Conservation (phyloP, 371 early-diverging fungal genomes). For the Mucor lusitanicus region DNA sequence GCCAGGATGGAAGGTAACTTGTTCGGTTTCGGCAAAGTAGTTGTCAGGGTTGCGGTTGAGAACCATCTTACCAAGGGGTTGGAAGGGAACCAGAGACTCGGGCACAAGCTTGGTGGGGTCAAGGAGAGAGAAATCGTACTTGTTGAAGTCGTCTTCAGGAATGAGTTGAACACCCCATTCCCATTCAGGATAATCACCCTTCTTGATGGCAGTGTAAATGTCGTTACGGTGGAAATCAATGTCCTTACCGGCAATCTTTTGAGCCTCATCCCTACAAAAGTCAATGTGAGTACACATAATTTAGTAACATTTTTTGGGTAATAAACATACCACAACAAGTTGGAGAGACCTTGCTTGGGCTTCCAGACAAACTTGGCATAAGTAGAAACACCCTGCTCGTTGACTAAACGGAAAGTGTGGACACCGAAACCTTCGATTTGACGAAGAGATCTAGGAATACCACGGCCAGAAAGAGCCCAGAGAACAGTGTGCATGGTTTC, state of each 20-base stretch:
- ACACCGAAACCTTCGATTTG: slow-evolving; percentile 52
- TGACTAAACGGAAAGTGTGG: slow-evolving; percentile 53
- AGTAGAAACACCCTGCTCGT: slow-evolving; percentile 35
- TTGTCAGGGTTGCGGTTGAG: slow-evolving; percentile 57
- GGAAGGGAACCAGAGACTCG: slow-evolving; percentile 49
- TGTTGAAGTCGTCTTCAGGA: slow-evolving; percentile 37
- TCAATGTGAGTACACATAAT: neutral
- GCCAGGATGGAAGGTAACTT: slow-evolving; percentile 45
- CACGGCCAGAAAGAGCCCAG: slow-evolving; percentile 52
- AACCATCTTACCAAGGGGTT: slow-evolving; percentile 48
- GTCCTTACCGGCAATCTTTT: slow-evolving; percentile 54
- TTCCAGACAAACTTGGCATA: slow-evolving; percentile 62
- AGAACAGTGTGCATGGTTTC: slow-evolving; percentile 49
- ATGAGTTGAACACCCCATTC: slow-evolving; percentile 56
- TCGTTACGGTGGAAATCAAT: slow-evolving; percentile 57
- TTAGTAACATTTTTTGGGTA: neutral
- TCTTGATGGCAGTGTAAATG: slow-evolving; percentile 46
- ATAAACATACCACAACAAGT: slow-evolving; percentile 33
- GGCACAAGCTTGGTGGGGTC: slow-evolving; percentile 63
- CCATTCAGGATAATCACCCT: slow-evolving; percentile 54
- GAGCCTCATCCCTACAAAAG: slow-evolving; percentile 43
- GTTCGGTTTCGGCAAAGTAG: slow-evolving; percentile 61
- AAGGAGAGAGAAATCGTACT: slow-evolving; percentile 51
- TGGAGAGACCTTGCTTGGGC: slow-evolving; percentile 48
- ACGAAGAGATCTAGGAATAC: slow-evolving; percentile 44